Evolutionary conservation across 163 green algal genomes (phyloP).

Genomic region (Scenedesmus sp.): DNA sequence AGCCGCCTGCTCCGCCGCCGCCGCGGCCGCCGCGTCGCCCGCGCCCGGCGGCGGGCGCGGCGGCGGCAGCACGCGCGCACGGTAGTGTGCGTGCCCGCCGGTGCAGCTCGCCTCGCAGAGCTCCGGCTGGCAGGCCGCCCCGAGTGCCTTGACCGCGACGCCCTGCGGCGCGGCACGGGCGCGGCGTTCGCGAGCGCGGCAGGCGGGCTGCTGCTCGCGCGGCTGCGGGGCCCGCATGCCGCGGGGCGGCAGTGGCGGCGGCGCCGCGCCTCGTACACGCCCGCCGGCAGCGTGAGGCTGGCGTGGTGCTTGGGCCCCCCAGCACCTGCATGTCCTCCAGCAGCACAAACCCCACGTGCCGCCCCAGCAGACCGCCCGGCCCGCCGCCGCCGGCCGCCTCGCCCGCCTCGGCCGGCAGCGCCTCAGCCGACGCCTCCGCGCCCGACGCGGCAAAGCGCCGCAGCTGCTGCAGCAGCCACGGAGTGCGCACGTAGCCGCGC

Average conservation of each 20-base stretch:
- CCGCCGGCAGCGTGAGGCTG: conserved; percentile 17
- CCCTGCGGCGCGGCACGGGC: conserved; percentile 21
- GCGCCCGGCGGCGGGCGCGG: background rate
- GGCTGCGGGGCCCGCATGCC: no score
- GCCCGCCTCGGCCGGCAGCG: background rate
- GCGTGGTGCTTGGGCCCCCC: background rate
- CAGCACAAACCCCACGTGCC: conserved; percentile 36
- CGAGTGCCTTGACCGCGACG: conserved; percentile 17
- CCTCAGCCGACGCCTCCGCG: conserved; percentile 15
- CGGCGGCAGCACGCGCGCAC: conserved; percentile 28
- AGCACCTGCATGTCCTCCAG: conserved; percentile 34
- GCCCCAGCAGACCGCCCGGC: conserved; percentile 10
- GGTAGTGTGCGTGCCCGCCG: conserved; percentile 21
- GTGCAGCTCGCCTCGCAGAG: conserved; percentile 25
- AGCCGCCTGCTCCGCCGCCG: background rate
- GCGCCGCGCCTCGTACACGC: conserved; percentile 27
- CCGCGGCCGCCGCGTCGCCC: background rate
- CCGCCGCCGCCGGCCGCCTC: background rate
- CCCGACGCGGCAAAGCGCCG: conserved; percentile 10
- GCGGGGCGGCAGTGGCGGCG: background rate
- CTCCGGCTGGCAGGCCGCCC: conserved; percentile 34
- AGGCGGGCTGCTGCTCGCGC: no score
- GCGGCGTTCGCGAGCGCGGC: no score
- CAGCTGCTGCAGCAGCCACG: conserved; percentile 37
- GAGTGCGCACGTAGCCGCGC: background rate